Evolutionary conservation across 1,284 basidiomycete genomes (phyloP).

Genomic region (Polyporus tsugae): DNA sequence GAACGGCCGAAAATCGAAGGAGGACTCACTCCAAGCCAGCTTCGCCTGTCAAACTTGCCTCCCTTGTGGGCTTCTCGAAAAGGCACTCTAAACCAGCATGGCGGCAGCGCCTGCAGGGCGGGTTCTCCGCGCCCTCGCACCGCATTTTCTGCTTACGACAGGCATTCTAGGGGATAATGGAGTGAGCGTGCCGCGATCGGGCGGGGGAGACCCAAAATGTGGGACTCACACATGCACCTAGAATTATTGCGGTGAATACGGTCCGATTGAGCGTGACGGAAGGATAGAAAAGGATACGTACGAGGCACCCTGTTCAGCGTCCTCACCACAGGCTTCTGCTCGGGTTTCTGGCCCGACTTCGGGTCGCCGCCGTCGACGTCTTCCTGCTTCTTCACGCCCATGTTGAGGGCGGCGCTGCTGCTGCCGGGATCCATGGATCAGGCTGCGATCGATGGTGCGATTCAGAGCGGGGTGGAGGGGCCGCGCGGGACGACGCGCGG

Average conservation of each 20-base stretch:
- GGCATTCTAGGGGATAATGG: constrained; percentile 63
- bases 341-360: constrained; percentile 53
- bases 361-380: constrained; percentile 50
- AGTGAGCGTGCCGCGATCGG: constrained; percentile 21
- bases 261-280: constrained; percentile 29
- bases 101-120: constrained; percentile 89
- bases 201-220: constrained; percentile 10
- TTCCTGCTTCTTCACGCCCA: constrained; percentile 51
- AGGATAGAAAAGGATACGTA: constrained; percentile 51
- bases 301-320: constrained; percentile 85
- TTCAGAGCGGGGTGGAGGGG: constrained; percentile 19
- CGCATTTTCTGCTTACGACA: constrained; percentile 90
- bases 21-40: constrained; percentile 84
- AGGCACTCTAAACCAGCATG: constrained; percentile 87
- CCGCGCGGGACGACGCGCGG: constrained; percentile 19
- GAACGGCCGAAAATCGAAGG: constrained; percentile 11
- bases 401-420: constrained; percentile 29
- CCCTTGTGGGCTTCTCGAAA: constrained; percentile 89
- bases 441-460: constrained; percentile 26
- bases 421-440: constrained; percentile 41
- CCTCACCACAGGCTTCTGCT: constrained; percentile 73
- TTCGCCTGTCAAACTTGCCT: constrained; percentile 85
- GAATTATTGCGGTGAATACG: constrained; percentile 32
- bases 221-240: constrained; percentile 79
- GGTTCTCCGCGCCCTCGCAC: constrained; percentile 90